A percentile compares a stretch with the other conserved stretches of the same genome.
Evolutionary conservation across 1,284 basidiomycete genomes (phyloP).

Genomic region (Boletellus deceptivus): DNA sequence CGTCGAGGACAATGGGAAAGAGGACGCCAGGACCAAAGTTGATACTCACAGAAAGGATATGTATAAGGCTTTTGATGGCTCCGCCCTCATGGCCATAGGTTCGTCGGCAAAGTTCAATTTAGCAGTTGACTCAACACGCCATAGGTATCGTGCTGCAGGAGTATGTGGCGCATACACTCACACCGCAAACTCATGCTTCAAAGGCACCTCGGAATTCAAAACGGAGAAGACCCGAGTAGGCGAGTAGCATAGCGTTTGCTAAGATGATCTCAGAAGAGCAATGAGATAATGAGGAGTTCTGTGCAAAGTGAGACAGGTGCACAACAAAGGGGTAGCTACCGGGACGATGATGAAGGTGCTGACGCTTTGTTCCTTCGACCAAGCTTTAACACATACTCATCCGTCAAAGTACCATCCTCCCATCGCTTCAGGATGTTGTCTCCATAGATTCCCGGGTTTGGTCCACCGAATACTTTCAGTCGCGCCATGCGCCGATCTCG

Average conservation of each 20-base stretch:
- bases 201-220: conserved; percentile 9
- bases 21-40: conserved; percentile 5
- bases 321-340: conserved; percentile 9
- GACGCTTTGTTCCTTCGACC: conserved; percentile 23
- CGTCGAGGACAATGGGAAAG: conserved; percentile 12
- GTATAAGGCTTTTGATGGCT: conserved; percentile 72
- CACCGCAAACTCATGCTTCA: not conserved
- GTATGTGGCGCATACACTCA: conserved; percentile 42
- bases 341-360: conserved; percentile 16
- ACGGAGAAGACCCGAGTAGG: conserved; percentile 8
- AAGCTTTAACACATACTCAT: conserved; percentile 45
- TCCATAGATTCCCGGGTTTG: conserved; percentile 67
- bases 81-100: conserved; percentile 71
- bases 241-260: not conserved
- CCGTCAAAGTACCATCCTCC: conserved; percentile 68
- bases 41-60: conserved; percentile 49
- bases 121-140: conserved; percentile 9
- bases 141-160: conserved; percentile 69
- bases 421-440: conserved; percentile 71
- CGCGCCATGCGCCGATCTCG: conserved; percentile 82
- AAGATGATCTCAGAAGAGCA: not conserved
- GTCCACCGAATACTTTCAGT: conserved; percentile 80
- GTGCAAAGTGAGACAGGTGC: conserved; percentile 1
- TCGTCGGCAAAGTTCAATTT: conserved; percentile 16
- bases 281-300: conserved; percentile 9